Evolutionary conservation across 352 stramenopile species (phyloP).

Genomic region (Peronosclerospora sorghi): DNA sequence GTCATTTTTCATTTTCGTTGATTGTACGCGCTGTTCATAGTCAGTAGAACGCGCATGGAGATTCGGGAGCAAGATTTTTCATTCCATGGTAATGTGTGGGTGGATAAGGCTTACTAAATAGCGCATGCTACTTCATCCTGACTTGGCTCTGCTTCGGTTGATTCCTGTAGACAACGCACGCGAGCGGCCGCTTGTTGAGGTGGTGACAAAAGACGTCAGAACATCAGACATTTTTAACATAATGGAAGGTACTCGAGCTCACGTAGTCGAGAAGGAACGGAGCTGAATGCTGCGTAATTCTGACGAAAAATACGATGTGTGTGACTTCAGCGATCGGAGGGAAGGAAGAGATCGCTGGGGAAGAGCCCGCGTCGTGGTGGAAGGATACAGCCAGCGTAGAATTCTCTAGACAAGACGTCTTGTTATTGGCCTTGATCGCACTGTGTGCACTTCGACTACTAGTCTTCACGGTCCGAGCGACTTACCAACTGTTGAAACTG

Average conservation of each 20-base stretch:
- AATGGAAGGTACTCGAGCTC: slow-evolving; percentile 29
- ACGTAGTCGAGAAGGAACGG: background rate
- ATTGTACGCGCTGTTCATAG: slow-evolving; percentile 6
- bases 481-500: slow-evolving; percentile 21
- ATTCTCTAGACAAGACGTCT: slow-evolving; percentile 33
- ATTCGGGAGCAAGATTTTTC: slow-evolving; percentile 61
- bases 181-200: slow-evolving; percentile 32
- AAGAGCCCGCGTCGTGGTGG: slow-evolving; percentile 23
- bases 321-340: slow-evolving; percentile 11
- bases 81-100: slow-evolving; percentile 32
- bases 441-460: slow-evolving; percentile 22
- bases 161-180: slow-evolving; percentile 25
- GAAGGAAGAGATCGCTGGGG: background rate
- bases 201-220: slow-evolving; percentile 39
- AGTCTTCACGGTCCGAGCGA: slow-evolving; percentile 13
- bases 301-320: slow-evolving; percentile 15
- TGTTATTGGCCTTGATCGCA: slow-evolving; percentile 29
- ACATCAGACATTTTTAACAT: slow-evolving; percentile 39
- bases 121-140: background rate
- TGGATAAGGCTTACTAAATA: slow-evolving; percentile 10
- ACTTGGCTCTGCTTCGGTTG: background rate
- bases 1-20: slow-evolving; percentile 4
- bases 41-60: slow-evolving; percentile 29
- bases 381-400: slow-evolving; percentile 23
- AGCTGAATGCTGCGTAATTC: slow-evolving; percentile 1